Evolutionary conservation across 2,329 filamentous ascomycete genomes (phyloP), one percentile per base, ranked within the genome.

Genomic region (Hymenoscyphus fructigenus): DNA sequence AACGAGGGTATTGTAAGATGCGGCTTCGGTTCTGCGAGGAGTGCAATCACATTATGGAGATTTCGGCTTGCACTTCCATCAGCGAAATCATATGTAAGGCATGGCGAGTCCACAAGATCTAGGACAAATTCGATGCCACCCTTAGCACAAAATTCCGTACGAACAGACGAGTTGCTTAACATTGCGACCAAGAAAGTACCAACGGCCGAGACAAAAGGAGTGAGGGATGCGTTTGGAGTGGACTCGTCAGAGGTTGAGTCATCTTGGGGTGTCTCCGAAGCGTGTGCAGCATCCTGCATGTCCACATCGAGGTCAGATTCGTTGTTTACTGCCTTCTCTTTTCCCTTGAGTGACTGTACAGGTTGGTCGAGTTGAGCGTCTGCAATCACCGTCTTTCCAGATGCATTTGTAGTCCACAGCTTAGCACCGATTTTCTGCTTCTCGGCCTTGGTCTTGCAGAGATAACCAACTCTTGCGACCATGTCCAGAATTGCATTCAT

Each of bases 401-500:
- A 78, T 2, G 83, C 76, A 67, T 85, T 83, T 56, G 85, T 81
- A 20, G 87, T 80, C 80, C 91, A 88, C 20, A 99, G 82, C 73
- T 93, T 96, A 0, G 91, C 87, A 59, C 95, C 95, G 79, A 91
- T 88, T 32, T 89, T 89, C 61, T 86, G 82, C 50, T 85, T 83
- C 72, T 83, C 84, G 2, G 92, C 89, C 75, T 92, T 91, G 53
- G 83, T 82, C 60, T 86, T 85, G 69, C 90, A 92, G 28, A 97
- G 80, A 68, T 90, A 84, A 50, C 88, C 86, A 41, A 99, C 90
- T 61, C 92, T 87, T 38, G 89, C 89, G 66, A 97, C 87, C 92
- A 98, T 96, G 68, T 93, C 88, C 65, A 96, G 85, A 17, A 97
- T 88, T n/a, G 92, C 90, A 68, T 91, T 89, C 67, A 94, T 87